These are phyloP conservation scores for Pythium scleroteichum DNA, from an alignment of 352 stramenopile genomes.

Conservation along the genomic window DNA sequence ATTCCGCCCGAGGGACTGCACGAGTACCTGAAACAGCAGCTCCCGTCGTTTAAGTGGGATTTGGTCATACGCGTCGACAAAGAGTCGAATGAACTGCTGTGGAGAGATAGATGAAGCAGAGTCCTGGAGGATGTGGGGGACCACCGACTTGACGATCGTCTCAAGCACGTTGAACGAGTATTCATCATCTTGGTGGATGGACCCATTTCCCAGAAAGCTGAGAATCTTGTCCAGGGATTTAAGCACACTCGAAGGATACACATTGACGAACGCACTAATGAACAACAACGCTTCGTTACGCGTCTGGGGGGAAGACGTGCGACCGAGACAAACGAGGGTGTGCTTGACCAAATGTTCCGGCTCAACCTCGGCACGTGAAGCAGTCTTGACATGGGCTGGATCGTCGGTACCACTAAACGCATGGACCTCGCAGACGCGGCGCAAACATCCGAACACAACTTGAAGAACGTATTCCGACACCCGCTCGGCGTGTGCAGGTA, in stretches of 20 bases:
- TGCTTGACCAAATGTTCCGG: conserved; percentile 78
- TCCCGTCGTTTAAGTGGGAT: conserved; percentile 60
- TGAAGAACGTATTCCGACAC: conserved; percentile 84
- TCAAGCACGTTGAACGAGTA: conserved; percentile 89
- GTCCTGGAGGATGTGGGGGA: conserved; percentile 65
- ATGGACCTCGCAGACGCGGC: conserved; percentile 64
- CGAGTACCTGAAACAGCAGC: conserved; percentile 66
- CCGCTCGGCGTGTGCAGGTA: conserved; percentile 43
- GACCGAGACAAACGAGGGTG: conserved; percentile 64
- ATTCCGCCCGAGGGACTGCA: conserved; percentile 51
- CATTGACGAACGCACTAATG: conserved; percentile 73
- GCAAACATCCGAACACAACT: conserved; percentile 75
- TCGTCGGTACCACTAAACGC: conserved; percentile 12
- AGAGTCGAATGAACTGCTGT: conserved; percentile 77
- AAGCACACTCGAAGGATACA: conserved; percentile 73
- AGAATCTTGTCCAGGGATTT: conserved; percentile 80
- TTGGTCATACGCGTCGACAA: conserved; percentile 73
- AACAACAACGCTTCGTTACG: conserved; percentile 84
- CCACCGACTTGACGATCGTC: conserved; percentile 78
- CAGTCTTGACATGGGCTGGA: conserved; percentile 25
- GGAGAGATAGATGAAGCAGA: conserved; percentile 43
- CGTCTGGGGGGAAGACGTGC: conserved; percentile 71
- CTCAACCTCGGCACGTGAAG: conserved; percentile 32
- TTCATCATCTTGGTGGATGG: conserved; percentile 76
- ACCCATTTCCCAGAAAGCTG: conserved; percentile 53